A percentile compares a stretch with the other conserved stretches of the same genome.
Conservation (phyloP, 495 filamentous ascomycete species). For the Margaritispora aquatica region DNA sequence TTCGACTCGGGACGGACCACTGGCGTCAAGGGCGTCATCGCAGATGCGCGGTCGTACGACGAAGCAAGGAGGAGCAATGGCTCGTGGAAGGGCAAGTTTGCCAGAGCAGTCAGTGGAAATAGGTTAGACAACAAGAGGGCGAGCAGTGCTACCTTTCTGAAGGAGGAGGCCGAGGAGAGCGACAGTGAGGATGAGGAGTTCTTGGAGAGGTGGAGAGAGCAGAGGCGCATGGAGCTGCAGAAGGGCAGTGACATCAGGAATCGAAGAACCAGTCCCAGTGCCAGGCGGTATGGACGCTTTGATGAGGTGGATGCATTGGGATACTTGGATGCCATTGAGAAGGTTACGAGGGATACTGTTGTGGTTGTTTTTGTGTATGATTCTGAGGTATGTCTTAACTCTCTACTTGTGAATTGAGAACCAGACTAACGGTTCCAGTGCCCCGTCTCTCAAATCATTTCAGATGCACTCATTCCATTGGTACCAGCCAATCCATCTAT, state of each 20-base stretch:
- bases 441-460: slow-evolving; percentile 65
- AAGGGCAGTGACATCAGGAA: slow-evolving; percentile 41
- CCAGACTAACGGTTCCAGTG: slow-evolving; percentile 47
- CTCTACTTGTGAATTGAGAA: background rate
- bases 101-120: background rate
- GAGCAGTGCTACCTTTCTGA: slow-evolving; percentile 13
- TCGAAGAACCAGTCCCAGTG: slow-evolving; percentile 61
- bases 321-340: slow-evolving; percentile 93
- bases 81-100: slow-evolving; percentile 3
- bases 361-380: slow-evolving; percentile 97
- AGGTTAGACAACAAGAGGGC: slow-evolving; percentile 15
- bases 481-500: slow-evolving; percentile 61
- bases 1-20: slow-evolving; percentile 71
- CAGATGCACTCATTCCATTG: slow-evolving; percentile 66
- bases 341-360: slow-evolving; percentile 68
- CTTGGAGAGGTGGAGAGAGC: slow-evolving; percentile 74
- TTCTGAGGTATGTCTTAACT: slow-evolving; percentile 54
- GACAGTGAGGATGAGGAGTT: slow-evolving; percentile 75
- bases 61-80: slow-evolving; percentile 40
- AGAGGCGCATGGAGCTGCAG: slow-evolving; percentile 64
- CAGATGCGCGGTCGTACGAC: slow-evolving; percentile 88
- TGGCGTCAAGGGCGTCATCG: slow-evolving; percentile 98
- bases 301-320: slow-evolving; percentile 83
- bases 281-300: slow-evolving; percentile 68
- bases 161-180: slow-evolving; percentile 40